These are phyloP conservation scores for Phoenix dactylifera DNA, from an alignment of 176 grass and related monocot genomes.

Conservation along the genomic window DNA sequence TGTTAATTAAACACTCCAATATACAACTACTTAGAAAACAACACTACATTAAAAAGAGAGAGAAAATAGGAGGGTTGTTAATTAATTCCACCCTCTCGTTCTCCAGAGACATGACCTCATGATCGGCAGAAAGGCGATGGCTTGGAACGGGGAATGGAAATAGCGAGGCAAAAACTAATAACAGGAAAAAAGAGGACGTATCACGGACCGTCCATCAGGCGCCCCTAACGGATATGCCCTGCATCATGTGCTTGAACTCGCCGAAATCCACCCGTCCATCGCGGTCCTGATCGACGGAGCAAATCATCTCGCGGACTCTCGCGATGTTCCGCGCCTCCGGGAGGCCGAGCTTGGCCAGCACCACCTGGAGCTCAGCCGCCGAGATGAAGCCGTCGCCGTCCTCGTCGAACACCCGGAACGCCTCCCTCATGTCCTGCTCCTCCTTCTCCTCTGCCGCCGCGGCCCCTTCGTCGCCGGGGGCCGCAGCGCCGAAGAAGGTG, in stretches of 20 bases:
- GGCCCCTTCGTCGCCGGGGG: neutral
- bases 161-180: too few species aligned
- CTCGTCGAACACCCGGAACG: slow-evolving; percentile 91
- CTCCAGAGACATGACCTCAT: too few species aligned
- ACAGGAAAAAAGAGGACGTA: too few species aligned
- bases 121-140: neutral
- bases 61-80: too few species aligned
- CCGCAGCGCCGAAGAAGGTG: slow-evolving; percentile 48
- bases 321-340: slow-evolving; percentile 50
- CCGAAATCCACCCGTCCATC: slow-evolving; percentile 48
- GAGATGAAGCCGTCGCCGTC: slow-evolving; percentile 93
- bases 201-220: slow-evolving; percentile 13
- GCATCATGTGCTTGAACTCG: slow-evolving; percentile 87
- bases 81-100: too few species aligned
- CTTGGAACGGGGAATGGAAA: too few species aligned
- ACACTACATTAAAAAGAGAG: too few species aligned
- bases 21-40: too few species aligned
- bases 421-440: slow-evolving; percentile 89
- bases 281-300: slow-evolving; percentile 50
- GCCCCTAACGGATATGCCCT: slow-evolving; percentile 59
- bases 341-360: slow-evolving; percentile 47
- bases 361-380: slow-evolving; percentile 57
- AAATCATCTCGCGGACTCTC: slow-evolving; percentile 51
- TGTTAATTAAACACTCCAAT: too few species aligned
- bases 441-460: slow-evolving; percentile 15